Percentiles rank a stretch among this genome's conserved stretches.
Evolutionary conservation across 2,329 filamentous ascomycete genomes (phyloP).

Genomic region (Sporothrix phasma): DNA sequence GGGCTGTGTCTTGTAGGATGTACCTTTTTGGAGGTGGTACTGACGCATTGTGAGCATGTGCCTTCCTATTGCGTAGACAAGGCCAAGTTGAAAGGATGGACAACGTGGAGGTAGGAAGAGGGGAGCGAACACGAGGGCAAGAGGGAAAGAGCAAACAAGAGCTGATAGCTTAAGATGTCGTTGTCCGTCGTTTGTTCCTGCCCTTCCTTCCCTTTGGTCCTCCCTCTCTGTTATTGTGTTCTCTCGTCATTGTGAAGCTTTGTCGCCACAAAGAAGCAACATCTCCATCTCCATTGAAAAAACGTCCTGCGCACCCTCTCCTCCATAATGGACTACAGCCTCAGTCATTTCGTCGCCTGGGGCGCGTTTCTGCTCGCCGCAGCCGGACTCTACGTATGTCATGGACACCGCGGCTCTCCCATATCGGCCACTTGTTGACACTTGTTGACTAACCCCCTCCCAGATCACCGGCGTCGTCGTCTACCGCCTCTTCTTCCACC

Average conservation of each 20-base stretch:
- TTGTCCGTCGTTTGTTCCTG: neutral
- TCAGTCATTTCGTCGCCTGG: slow-evolving; percentile 32
- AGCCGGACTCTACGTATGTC: slow-evolving; percentile 33
- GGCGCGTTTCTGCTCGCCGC: slow-evolving; percentile 29
- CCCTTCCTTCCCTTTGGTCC: neutral
- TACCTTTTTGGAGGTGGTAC: neutral
- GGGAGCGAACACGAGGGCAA: neutral
- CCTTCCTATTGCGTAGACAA: neutral
- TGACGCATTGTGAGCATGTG: neutral
- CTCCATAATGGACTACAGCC: slow-evolving; percentile 19
- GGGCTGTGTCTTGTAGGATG: neutral
- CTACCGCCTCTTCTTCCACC: slow-evolving; percentile 54
- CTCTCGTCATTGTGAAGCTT: neutral
- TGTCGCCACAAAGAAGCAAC: neutral
- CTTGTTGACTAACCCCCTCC: neutral
- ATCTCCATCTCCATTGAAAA: neutral
- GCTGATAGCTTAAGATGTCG: neutral
- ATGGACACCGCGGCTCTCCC: too few relatives aligned
- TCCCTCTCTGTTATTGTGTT: neutral
- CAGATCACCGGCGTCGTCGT: slow-evolving; percentile 28
- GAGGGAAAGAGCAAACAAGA: neutral
- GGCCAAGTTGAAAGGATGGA: neutral
- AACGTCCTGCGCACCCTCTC: neutral
- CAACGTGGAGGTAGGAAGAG: neutral
- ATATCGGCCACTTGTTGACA: too few relatives aligned